Conservation (phyloP, 2,329 filamentous ascomycete genomes). For the Aspergillus quadrilineatus region DNA sequence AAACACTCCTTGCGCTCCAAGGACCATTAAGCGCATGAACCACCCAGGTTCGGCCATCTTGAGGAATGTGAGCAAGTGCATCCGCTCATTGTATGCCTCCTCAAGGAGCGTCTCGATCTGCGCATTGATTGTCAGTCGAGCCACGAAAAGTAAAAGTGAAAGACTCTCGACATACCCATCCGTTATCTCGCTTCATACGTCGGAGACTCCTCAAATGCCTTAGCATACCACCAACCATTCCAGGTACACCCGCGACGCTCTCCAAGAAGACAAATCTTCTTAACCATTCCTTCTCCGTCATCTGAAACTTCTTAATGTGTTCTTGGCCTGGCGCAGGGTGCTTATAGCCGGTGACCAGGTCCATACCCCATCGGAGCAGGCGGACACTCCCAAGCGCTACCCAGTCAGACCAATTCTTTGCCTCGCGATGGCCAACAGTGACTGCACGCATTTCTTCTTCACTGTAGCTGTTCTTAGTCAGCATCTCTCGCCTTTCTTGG, state of each 20-base stretch:
- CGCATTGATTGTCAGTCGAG: neutral
- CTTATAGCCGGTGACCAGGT: conserved; percentile 75
- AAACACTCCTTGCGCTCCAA: conserved; percentile 92
- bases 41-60: conserved; percentile 82
- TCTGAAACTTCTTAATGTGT: conserved; percentile 57
- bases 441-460: conserved; percentile 75
- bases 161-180: conserved; percentile 57
- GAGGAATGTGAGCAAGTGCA: conserved; percentile 90
- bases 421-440: conserved; percentile 71
- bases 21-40: conserved; percentile 90
- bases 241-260: conserved; percentile 89
- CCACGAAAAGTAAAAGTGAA: neutral
- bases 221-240: conserved; percentile 95
- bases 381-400: conserved; percentile 75
- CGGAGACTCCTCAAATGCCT: conserved; percentile 82
- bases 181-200: conserved; percentile 86
- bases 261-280: conserved; percentile 90
- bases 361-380: conserved; percentile 74
- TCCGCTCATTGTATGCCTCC: conserved; percentile 88
- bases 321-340: conserved; percentile 60
- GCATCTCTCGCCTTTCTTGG: neutral
- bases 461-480: conserved; percentile 56
- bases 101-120: conserved; percentile 87
- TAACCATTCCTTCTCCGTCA: conserved; percentile 87
- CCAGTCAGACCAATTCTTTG: conserved; percentile 72